Conservation (phyloP, 2,329 filamentous ascomycete species). For the Penicillium sp. region DNA sequence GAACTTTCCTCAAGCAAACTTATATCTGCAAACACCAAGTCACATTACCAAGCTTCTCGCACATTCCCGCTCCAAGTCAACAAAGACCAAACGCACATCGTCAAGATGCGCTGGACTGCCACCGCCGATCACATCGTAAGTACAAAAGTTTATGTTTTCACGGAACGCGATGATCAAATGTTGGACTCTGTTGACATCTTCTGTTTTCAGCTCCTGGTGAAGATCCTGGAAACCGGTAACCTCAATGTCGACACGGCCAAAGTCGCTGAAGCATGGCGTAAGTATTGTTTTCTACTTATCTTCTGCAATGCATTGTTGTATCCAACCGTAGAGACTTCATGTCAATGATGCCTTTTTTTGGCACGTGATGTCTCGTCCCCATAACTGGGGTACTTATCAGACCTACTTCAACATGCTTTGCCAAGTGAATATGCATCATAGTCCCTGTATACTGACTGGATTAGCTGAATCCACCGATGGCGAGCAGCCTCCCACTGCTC, state of each 20-base stretch:
- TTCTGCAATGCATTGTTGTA: too few species aligned
- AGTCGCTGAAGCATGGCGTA: slow-evolving; percentile 45
- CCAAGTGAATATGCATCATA: background rate
- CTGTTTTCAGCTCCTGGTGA: slow-evolving; percentile 39
- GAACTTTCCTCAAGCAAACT: too few species aligned
- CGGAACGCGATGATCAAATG: too few species aligned
- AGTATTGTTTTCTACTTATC: slow-evolving; percentile 15
- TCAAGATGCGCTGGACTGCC: background rate
- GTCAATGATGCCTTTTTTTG: too few species aligned
- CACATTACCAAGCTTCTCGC: background rate
- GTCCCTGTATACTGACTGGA: slow-evolving; percentile 5
- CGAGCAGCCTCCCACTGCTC: slow-evolving; percentile 36
- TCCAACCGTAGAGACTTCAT: too few species aligned
- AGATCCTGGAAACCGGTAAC: slow-evolving; percentile 44
- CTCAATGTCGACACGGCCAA: slow-evolving; percentile 37
- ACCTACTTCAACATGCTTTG: too few species aligned
- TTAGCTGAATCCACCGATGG: slow-evolving; percentile 12
- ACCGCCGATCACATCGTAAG: background rate
- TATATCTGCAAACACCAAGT: background rate
- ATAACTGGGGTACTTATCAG: background rate
- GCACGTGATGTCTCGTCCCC: background rate
- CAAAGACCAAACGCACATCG: background rate
- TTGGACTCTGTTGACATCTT: background rate
- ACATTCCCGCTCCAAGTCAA: too few species aligned
- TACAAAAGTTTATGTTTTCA: background rate